phyloP scores from a whole-genome alignment of 2,329 filamentous ascomycete species.

The Plectosphaerella sp. region DNA sequence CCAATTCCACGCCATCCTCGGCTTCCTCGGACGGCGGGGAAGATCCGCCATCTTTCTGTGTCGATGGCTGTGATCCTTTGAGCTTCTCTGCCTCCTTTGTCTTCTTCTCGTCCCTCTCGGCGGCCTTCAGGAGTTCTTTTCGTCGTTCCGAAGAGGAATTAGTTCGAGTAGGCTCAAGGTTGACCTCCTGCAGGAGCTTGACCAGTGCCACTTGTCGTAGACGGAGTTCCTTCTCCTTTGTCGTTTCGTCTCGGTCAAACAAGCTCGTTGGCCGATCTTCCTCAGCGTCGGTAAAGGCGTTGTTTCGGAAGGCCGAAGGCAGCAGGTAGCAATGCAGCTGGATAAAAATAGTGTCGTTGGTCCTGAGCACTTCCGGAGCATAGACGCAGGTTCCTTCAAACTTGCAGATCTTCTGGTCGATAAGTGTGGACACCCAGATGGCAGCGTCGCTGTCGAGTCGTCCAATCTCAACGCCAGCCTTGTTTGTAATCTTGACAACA shows the following conservation, averaged over 20 bases:
- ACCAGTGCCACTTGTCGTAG: conserved; percentile 84
- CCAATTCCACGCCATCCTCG: conserved; percentile 86
- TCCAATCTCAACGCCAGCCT: conserved; percentile 75
- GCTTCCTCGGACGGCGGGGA: conserved; percentile 61
- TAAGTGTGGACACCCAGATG: conserved; percentile 84
- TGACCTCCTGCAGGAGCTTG: conserved; percentile 84
- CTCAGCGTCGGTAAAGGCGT: conserved; percentile 55
- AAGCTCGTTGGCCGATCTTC: conserved; percentile 65
- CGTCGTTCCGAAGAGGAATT: conserved; percentile 76
- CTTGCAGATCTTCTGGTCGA: conserved; percentile 83
- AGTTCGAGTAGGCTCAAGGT: conserved; percentile 68
- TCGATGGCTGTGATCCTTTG: conserved; percentile 5
- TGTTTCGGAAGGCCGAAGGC: conserved; percentile 65
- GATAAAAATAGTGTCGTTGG: conserved; percentile 91
- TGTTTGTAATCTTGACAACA: conserved; percentile 85
- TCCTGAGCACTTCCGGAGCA: conserved; percentile 76
- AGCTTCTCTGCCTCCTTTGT: conserved; percentile 46
- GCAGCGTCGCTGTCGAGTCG: conserved; percentile 82
- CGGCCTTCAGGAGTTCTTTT: conserved; percentile 81
- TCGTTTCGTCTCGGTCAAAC: conserved; percentile 81
- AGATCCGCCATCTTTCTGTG: conserved; percentile 31
- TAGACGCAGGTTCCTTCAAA: conserved; percentile 90
- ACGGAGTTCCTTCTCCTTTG: conserved; percentile 78
- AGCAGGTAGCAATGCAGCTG: conserved; percentile 79
- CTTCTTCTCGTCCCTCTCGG: conserved; percentile 79